Conservation (phyloP, 768 basidiomycete genomes). For the Boletus subparvulus region DNA sequence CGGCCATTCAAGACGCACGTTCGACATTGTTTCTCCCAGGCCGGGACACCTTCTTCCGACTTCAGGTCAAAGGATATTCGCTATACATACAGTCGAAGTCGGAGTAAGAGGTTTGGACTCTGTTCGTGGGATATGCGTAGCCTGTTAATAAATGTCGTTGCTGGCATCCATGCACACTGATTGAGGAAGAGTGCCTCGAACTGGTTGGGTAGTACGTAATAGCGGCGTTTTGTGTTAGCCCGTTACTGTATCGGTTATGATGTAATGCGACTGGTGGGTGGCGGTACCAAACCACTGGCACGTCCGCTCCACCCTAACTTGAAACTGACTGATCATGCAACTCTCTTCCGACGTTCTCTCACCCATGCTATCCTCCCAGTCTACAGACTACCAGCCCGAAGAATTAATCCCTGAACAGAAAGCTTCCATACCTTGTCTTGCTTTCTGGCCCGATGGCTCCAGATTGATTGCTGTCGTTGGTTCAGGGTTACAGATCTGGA, state of each 20-base stretch:
- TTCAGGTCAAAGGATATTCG: too few species aligned
- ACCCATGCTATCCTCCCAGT: constrained; percentile 14
- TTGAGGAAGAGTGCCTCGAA: too few species aligned
- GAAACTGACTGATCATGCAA: constrained; percentile 1
- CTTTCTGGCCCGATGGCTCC: constrained; percentile 28
- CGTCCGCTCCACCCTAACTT: constrained; percentile 1
- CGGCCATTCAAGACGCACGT: too few species aligned
- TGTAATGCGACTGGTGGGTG: constrained; percentile 15
- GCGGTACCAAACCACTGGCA: constrained; percentile 14
- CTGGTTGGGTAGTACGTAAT: too few species aligned
- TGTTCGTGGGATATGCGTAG: too few species aligned
- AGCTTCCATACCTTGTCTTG: constrained; percentile 15
- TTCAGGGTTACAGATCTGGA: constrained; percentile 27
- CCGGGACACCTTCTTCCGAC: too few species aligned
- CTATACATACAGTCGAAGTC: too few species aligned
- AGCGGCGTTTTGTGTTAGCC: too few species aligned
- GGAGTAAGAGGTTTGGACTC: too few species aligned
- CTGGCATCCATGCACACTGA: too few species aligned
- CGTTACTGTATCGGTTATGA: constrained; percentile 5
- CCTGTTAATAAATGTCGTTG: too few species aligned
- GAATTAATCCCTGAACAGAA: constrained; percentile 22
- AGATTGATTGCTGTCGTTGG: constrained; percentile 27
- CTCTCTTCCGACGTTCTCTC: constrained; percentile 6
- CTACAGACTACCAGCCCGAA: constrained; percentile 4
- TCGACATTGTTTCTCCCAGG: too few species aligned